A percentile compares a stretch with the other conserved stretches of the same genome.
Conservation (phyloP, 2,329 filamentous ascomycete species). For the Dothiorella sarmentorum region DNA sequence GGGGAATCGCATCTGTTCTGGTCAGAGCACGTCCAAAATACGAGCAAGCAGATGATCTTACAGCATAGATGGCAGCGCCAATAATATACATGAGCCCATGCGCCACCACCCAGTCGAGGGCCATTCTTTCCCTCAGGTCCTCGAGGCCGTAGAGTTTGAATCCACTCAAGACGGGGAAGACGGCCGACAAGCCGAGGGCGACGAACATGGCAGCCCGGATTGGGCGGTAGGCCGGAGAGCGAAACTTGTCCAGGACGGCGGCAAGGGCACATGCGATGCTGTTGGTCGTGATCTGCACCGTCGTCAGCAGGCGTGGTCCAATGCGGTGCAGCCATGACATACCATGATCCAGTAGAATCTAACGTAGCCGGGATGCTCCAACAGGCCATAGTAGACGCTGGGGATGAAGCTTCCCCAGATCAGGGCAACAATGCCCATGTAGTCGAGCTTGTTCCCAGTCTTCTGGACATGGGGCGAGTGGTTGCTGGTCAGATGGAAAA, state of each 20-base stretch:
- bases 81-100: slow-evolving; percentile 82
- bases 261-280: slow-evolving; percentile 73
- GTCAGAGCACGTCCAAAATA: slow-evolving; percentile 13
- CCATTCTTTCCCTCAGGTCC: slow-evolving; percentile 68
- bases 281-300: slow-evolving; percentile 68
- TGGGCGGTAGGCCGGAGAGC: slow-evolving; percentile 77
- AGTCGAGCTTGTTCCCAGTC: slow-evolving; percentile 91
- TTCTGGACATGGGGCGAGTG: slow-evolving; percentile 75
- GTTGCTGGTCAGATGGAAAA: slow-evolving; percentile 80
- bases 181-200: slow-evolving; percentile 75
- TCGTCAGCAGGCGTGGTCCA: not conserved
- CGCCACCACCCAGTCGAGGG: slow-evolving; percentile 73
- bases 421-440: slow-evolving; percentile 85
- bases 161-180: slow-evolving; percentile 80
- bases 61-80: slow-evolving; percentile 82
- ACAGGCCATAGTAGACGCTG: slow-evolving; percentile 61
- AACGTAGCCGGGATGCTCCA: slow-evolving; percentile 58
- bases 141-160: slow-evolving; percentile 63
- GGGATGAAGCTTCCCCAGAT: slow-evolving; percentile 92
- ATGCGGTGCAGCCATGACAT: slow-evolving; percentile 26
- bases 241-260: slow-evolving; percentile 77
- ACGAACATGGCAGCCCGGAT: slow-evolving; percentile 90
- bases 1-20: slow-evolving; percentile 68
- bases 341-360: slow-evolving; percentile 73
- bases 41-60: slow-evolving; percentile 41